A percentile compares a stretch with the other conserved stretches of the same genome.
Conservation (phyloP, 1,284 basidiomycete species). For the Pseudozyma pruni region DNA sequence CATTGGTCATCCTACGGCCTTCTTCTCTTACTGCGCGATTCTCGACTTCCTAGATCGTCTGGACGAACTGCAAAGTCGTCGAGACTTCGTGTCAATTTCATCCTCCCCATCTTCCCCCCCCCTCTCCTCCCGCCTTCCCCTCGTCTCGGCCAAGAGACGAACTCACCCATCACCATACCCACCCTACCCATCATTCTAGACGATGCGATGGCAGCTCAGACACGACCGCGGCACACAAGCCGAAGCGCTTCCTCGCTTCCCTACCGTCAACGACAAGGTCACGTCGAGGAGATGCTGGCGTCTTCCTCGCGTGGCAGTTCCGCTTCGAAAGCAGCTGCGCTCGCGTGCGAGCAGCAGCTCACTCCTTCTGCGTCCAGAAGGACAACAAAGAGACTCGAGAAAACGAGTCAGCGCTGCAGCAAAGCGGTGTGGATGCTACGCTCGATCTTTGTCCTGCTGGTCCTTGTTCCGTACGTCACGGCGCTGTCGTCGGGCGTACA, state of each 20-base stretch:
- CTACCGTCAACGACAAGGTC: constrained; percentile 7
- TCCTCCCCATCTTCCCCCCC: neutral
- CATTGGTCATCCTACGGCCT: constrained; percentile 5
- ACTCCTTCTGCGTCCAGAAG: constrained; percentile 5
- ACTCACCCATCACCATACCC: constrained; percentile 16
- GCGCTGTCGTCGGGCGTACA: constrained; percentile 24
- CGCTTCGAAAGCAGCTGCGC: constrained; percentile 7
- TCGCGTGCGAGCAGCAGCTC: constrained; percentile 12
- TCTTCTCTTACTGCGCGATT: constrained; percentile 1
- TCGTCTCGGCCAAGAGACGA: constrained; percentile 30
- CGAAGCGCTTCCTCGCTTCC: neutral
- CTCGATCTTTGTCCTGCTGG: constrained; percentile 28
- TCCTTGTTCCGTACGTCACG: constrained; percentile 38
- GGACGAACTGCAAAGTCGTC: constrained; percentile 22
- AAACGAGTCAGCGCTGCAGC: neutral
- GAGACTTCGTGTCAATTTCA: constrained; percentile 8
- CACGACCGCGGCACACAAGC: constrained; percentile 11
- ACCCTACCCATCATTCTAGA: constrained; percentile 1
- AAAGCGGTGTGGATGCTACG: constrained; percentile 27
- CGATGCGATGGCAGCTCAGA: constrained; percentile 41
- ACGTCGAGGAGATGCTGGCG: constrained; percentile 34
- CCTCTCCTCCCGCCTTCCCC: neutral
- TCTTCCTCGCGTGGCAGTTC: constrained; percentile 33
- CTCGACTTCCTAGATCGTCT: constrained; percentile 29
- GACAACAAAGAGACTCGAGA: neutral